A percentile compares a stretch with the other conserved stretches of the same genome.
Evolutionary conservation across 768 basidiomycete genomes (phyloP).

Genomic region (Hypholoma sublateritium): DNA sequence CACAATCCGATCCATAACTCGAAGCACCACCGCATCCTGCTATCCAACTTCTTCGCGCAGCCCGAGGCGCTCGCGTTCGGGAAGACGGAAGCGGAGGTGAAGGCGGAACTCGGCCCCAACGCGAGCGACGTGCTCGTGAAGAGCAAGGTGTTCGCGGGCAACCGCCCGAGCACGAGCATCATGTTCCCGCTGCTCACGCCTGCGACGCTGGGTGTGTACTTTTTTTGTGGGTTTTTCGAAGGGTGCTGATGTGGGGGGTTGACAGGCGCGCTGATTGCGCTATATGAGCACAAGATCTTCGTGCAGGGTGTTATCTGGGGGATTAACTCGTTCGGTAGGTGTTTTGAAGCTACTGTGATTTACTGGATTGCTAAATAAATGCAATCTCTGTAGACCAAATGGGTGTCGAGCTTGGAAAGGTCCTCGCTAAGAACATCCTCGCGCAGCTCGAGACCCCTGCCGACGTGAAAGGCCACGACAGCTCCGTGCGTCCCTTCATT

Average conservation of each 20-base stretch:
- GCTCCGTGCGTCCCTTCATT: conserved; percentile 50
- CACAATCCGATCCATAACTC: conserved; percentile 87
- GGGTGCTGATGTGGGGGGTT: neutral
- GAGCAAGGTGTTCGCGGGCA: conserved; percentile 98
- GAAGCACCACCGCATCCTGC: conserved; percentile 95
- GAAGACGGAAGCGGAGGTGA: conserved; percentile 89
- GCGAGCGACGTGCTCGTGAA: conserved; percentile 87
- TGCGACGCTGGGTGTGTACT: conserved; percentile 68
- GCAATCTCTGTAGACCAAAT: conserved; percentile 79
- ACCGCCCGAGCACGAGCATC: conserved; percentile 95
- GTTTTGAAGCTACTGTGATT: neutral
- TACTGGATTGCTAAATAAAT: neutral
- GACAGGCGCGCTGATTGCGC: conserved; percentile 73
- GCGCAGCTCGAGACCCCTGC: conserved; percentile 78
- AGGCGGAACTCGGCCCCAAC: conserved; percentile 60
- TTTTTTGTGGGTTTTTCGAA: conserved; percentile 10
- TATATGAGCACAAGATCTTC: conserved; percentile 99
- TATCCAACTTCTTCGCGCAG: conserved; percentile 98
- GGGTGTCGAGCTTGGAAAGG: conserved; percentile 98
- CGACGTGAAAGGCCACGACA: conserved; percentile 87
- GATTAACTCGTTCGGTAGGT: conserved; percentile 93
- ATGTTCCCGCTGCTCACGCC: conserved; percentile 94
- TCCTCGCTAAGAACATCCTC: conserved; percentile 94
- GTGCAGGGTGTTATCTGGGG: conserved; percentile 97
- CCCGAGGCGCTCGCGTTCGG: conserved; percentile 98